A percentile compares a stretch with the other conserved stretches of the same genome.
phyloP scores from a whole-genome alignment of 306 rosid genomes.

The Fragaria ananassa region DNA sequence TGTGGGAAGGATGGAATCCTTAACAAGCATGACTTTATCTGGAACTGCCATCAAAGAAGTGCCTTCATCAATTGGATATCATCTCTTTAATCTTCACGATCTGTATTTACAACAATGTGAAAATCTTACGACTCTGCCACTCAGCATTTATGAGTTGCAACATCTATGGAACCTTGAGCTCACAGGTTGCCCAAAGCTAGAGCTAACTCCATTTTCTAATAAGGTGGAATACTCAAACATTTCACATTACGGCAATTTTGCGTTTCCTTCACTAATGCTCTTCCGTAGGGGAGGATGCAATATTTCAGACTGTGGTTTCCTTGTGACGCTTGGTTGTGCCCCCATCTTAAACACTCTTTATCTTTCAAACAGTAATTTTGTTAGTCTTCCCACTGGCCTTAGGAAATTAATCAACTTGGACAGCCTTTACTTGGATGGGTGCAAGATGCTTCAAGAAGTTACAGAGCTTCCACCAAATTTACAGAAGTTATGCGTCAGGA shows the following conservation, averaged over 20 bases:
- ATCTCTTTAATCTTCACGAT: not conserved
- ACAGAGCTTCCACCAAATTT: not conserved
- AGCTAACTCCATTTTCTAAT: not conserved
- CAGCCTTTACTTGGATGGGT: not conserved
- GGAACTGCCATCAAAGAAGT: not conserved
- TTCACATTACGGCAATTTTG: not conserved
- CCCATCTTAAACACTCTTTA: accelerated
- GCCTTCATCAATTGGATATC: not conserved
- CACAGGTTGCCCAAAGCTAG: not conserved
- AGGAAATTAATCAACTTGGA: not conserved
- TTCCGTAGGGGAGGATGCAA: too few species aligned
- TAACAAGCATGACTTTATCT: accelerated
- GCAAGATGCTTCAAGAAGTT: not conserved
- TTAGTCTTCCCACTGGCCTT: not conserved
- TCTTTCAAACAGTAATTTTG: not conserved
- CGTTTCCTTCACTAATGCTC: not conserved
- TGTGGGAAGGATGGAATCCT: not conserved
- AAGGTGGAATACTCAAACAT: not conserved
- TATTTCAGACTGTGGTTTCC: too few species aligned
- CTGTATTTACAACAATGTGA: too few species aligned
- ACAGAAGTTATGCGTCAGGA: accelerated
- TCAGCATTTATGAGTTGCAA: not conserved
- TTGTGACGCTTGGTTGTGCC: not conserved
- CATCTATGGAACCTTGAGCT: accelerated
- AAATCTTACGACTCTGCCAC: not conserved